Evolutionary conservation across 768 basidiomycete genomes (phyloP), one percentile per base, ranked within the genome.

Genomic region (Termitomyces heimii): DNA sequence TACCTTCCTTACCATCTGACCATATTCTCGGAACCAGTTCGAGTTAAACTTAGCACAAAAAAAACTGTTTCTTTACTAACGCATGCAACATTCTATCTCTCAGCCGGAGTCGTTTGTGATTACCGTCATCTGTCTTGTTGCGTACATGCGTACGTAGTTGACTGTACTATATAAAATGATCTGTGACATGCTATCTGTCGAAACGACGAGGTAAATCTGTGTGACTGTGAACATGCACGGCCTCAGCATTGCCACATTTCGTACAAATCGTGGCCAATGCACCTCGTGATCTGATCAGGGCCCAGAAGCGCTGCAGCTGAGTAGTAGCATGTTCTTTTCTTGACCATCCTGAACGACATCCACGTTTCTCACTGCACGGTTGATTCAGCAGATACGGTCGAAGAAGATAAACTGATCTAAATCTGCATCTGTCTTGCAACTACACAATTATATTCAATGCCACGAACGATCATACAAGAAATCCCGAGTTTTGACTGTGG

Each of bases 401-500:
- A 35, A 54, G 53, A 26, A 13, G 29, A 24, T 34, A 34, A 28
- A 39, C 50, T 52, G 50, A 52, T n/a, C n/a, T 20, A 7, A 29
- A 29, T 26, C 26, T 26, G 16, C 35, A 51, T n/a, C 34, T n/a
- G 35, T 37, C 32, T 35, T 22, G 37, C 24, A 42, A 44, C 22
- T 43, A 31, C 7, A 45, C 39, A 2, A 45, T 45, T 10, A 13
- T 8, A 12, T 8, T 32, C 53, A 1, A 47, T 55, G 45, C 37
- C 54, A n/a, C 54, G 54, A 13, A 29, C 37, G 22, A 55, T 55
- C 5, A 28, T 55, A 39, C 54, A 55, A 16, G 54, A 55, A 48
- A 55, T 55, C 34, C 54, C 54, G 8, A 55, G 54, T 31, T 40
- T 55, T 24, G 54, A 55, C 28, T 55, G 54, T 8, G 54, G 54